Evolutionary conservation across 2,329 filamentous ascomycete species (phyloP), one percentile per base, ranked within the genome.

Genomic region (Talaromyces albobiverticillius): DNA sequence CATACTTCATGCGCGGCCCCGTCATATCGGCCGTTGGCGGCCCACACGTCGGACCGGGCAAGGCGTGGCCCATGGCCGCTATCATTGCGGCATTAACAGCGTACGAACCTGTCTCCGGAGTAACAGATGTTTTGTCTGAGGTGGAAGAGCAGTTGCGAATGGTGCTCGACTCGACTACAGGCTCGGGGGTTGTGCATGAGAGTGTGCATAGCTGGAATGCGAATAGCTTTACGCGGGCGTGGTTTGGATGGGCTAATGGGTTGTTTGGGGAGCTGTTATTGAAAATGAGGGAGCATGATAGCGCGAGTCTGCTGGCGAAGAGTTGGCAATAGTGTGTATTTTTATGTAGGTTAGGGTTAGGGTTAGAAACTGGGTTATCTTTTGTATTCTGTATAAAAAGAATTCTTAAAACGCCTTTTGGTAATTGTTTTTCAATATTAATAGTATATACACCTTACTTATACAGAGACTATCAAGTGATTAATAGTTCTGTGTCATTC

Each of bases 161-260:
- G 40, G 18, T 42, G 40, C 40, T 42, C 3, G 22, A 25, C 16
- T 22, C 18, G 9, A 42, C 40, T 14, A 42, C 18, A 20, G 40
- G 40, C 9, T 25, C 40, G 4, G 43, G 43, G 14, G 20, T 46
- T 18, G 18, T 46, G 26, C 43, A 46, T 13, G 43, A 46, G 16
- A 46, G 43, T 23, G 16, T 46, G 23, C 31, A 46, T 34, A 16
- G 18, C 16, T 32, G 29, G 10, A 16, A 46, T 4, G 16, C 10
- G 11, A 18, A 22, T 32, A 11, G n/a, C 4, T 26, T 18, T 7
- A 26, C 20, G 2, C 18, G 43, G 16, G 9, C 9, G 14, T 26
- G 43, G 43, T 46, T 46, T 22, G 23, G 20, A 20, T 46, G 43
- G 43, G 43, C 29, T 23, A 46, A 46, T 26, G 43, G 43, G 11